These are phyloP conservation scores for Magnaporthiopsis rhizophila DNA, from an alignment of 2,329 filamentous ascomycete genomes.

Conservation along the genomic window DNA sequence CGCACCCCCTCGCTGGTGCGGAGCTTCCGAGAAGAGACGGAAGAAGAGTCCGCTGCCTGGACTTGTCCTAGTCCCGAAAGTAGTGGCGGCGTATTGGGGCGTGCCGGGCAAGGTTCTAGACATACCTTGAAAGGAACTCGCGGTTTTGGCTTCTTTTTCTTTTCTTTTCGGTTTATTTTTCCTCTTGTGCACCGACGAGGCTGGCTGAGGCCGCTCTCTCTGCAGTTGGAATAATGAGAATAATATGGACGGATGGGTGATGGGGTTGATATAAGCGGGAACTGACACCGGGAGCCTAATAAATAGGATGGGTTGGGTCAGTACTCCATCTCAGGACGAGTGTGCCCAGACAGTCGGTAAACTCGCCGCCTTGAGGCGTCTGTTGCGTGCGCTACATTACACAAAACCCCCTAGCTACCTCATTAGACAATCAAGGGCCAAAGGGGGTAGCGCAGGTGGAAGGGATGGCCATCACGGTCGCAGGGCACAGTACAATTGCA, in stretches of 20 bases:
- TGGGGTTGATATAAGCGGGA: background rate
- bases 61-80: no score
- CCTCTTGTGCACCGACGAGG: background rate
- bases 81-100: no score
- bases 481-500: background rate
- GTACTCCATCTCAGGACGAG: background rate
- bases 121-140: background rate
- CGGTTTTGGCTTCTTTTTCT: background rate
- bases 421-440: conserved; percentile 1
- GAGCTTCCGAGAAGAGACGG: background rate
- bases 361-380: background rate
- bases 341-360: background rate
- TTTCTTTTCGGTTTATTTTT: background rate
- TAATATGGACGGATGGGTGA: background rate
- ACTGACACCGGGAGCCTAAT: background rate
- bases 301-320: background rate
- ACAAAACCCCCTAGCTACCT: background rate
- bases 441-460: background rate
- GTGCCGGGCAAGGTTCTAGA: background rate
- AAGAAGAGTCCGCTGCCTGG: background rate
- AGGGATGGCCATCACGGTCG: conserved; percentile 1
- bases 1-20: background rate
- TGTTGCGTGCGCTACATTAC: background rate
- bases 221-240: background rate
- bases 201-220: background rate